Conservation (phyloP, 768 basidiomycete species). For the Mycena maculata region DNA sequence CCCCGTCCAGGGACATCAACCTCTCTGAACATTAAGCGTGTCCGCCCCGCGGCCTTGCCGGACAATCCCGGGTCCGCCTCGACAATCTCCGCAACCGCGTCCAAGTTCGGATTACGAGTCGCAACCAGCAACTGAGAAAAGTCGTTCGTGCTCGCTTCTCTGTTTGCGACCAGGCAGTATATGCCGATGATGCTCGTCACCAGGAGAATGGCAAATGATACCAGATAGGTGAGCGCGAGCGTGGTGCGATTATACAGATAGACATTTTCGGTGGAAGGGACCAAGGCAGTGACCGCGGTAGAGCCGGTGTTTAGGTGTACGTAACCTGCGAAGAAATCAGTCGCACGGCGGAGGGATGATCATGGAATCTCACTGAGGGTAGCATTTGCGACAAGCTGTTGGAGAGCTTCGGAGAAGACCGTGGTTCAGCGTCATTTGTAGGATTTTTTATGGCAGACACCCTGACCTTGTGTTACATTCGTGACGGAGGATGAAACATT, state of each 20-base stretch:
- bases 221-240: constrained; percentile 10
- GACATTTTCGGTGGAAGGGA: constrained; percentile 3
- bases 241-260: constrained; percentile 21
- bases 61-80: constrained; percentile 4
- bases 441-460: neutral
- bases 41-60: neutral
- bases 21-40: constrained; percentile 9
- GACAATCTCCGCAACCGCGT: constrained; percentile 1
- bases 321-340: constrained; percentile 9
- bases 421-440: neutral
- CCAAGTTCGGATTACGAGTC: constrained; percentile 23
- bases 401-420: neutral
- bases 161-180: constrained; percentile 9
- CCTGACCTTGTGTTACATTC: constrained; percentile 10
- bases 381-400: constrained; percentile 16
- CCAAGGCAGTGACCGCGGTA: constrained; percentile 4
- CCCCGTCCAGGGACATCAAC: neutral
- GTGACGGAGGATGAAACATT: constrained; percentile 16
- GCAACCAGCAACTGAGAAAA: constrained; percentile 18
- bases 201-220: constrained; percentile 4
- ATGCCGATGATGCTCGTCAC: constrained; percentile 8
- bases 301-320: constrained; percentile 7
- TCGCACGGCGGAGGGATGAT: neutral
- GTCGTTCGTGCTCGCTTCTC: constrained; percentile 16
- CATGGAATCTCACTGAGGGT: constrained; percentile 1